phyloP scores from a whole-genome alignment of 2,329 filamentous ascomycete species.

The Colletotrichum cordylinicola region DNA sequence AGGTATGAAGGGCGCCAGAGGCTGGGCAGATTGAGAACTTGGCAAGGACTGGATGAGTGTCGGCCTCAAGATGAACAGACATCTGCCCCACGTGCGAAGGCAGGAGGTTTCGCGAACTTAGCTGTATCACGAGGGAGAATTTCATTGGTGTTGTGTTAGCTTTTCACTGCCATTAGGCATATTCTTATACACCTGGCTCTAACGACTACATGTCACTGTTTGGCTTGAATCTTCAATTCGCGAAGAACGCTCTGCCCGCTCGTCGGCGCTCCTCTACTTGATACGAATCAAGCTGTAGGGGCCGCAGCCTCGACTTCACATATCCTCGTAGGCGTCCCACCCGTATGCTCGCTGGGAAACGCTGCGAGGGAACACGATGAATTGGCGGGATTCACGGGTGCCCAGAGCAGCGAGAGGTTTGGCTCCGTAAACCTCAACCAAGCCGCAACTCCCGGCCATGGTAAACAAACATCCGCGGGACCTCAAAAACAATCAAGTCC shows the following conservation, averaged over 20 bases:
- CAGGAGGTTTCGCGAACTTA: background rate
- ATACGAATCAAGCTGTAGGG: background rate
- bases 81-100: accelerated
- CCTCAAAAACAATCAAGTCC: background rate
- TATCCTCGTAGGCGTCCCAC: background rate
- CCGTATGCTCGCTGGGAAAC: background rate
- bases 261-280: background rate
- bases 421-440: accelerated
- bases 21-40: background rate
- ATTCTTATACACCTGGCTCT: background rate
- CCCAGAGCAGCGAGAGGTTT: background rate
- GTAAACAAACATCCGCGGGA: background rate
- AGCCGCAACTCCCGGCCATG: background rate
- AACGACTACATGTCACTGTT: accelerated
- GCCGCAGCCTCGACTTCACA: background rate
- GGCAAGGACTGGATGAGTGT: background rate
- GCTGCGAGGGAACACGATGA: background rate
- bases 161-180: background rate
- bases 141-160: background rate
- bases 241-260: background rate
- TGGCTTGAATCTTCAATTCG: background rate
- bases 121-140: background rate
- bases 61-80: background rate
- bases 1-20: background rate
- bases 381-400: background rate